phyloP scores from a whole-genome alignment of 2,329 filamentous ascomycete genomes.

The Tolypocladium album region DNA sequence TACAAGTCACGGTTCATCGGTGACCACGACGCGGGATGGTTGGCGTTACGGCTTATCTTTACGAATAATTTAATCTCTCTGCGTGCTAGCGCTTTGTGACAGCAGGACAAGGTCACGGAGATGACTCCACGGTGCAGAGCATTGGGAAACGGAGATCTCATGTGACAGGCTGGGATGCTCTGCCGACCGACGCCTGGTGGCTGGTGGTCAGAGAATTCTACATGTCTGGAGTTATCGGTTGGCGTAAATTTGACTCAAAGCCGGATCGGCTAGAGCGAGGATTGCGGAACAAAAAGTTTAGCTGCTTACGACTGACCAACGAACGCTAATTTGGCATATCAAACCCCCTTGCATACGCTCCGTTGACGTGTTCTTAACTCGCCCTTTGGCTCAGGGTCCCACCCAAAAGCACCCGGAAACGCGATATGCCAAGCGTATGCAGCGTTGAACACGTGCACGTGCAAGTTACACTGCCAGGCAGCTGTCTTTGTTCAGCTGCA shows the following conservation, averaged over 20 bases:
- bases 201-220: background rate
- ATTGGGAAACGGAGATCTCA: slow-evolving; percentile 1
- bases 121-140: background rate
- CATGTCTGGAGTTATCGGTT: slow-evolving; percentile 1
- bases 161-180: background rate
- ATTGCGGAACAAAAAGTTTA: background rate
- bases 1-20: background rate
- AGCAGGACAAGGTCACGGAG: background rate
- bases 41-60: background rate
- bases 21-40: background rate
- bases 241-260: background rate
- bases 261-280: background rate
- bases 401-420: background rate
- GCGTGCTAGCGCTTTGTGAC: background rate
- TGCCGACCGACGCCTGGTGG: background rate
- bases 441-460: background rate
- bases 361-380: background rate
- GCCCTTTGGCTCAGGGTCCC: background rate
- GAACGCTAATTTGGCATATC: background rate
- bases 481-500: background rate
- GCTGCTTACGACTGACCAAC: background rate
- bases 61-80: background rate
- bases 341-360: background rate
- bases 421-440: background rate
- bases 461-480: background rate